A percentile compares a stretch with the other conserved stretches of the same genome.
Conservation (phyloP, 163 green algal species). For the Smithsoniella earleae region DNA sequence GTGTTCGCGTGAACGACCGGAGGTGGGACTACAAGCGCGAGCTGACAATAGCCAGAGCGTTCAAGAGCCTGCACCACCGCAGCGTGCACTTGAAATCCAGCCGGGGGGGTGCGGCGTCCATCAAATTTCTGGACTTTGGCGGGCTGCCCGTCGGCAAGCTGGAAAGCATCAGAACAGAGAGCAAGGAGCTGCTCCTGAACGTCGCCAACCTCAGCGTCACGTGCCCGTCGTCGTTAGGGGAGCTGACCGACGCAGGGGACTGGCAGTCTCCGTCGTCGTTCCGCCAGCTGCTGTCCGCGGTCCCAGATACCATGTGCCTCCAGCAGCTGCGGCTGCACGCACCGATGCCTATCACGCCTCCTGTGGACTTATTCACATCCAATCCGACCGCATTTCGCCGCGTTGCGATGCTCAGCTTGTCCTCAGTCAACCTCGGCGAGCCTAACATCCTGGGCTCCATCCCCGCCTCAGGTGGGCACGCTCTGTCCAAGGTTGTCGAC, state of each 20-base stretch:
- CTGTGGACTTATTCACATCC: neutral
- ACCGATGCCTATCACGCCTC: neutral
- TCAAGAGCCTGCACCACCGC: neutral
- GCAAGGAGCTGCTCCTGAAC: neutral
- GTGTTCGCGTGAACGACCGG: neutral
- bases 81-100: too few species aligned
- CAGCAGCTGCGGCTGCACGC: constrained; percentile 15
- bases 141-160: neutral
- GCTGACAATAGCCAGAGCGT: neutral
- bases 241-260: neutral
- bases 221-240: neutral
- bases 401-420: constrained; percentile 15
- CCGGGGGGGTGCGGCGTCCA: neutral
- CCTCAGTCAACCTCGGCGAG: neutral
- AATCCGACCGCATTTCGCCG: neutral
- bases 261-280: neutral
- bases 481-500: neutral
- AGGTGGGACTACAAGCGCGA: neutral
- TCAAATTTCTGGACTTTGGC: neutral
- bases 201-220: constrained; percentile 7
- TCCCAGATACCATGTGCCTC: neutral
- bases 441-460: neutral
- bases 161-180: neutral
- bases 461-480: neutral
- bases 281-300: neutral